A percentile compares a stretch with the other conserved stretches of the same genome.
Conservation (phyloP, 1,284 basidiomycete genomes). For the Omphalotus olearius region DNA sequence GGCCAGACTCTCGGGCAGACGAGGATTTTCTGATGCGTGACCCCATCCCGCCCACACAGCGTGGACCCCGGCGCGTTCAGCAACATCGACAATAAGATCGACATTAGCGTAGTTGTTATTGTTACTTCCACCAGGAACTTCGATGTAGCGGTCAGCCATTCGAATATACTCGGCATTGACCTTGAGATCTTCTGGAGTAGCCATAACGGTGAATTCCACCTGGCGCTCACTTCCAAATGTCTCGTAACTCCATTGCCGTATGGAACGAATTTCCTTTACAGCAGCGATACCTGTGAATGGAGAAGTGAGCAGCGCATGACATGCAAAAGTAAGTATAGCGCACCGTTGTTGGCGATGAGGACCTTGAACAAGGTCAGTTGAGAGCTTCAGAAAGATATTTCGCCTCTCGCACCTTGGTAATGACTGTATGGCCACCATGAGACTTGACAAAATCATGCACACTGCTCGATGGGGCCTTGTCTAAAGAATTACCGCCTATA, state of each 20-base stretch:
- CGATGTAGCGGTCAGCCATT: slow-evolving; percentile 99
- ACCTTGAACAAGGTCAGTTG: slow-evolving; percentile 47
- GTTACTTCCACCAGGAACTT: slow-evolving; percentile 97
- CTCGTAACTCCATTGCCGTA: slow-evolving; percentile 99
- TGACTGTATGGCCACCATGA: slow-evolving; percentile 96
- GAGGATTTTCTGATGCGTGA: slow-evolving; percentile 98
- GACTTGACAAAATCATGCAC: slow-evolving; percentile 91
- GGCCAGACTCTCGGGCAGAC: slow-evolving; percentile 92
- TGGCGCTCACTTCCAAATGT: slow-evolving; percentile 96
- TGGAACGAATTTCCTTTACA: slow-evolving; percentile 98
- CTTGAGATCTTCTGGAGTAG: slow-evolving; percentile 97
- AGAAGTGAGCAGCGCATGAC: slow-evolving; percentile 20
- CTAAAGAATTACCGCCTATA: slow-evolving; percentile 88
- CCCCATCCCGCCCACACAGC: slow-evolving; percentile 99
- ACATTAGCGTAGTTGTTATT: slow-evolving; percentile 99
- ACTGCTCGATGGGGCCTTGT: slow-evolving; percentile 74
- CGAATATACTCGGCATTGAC: slow-evolving; percentile 99
- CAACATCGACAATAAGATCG: slow-evolving; percentile 97
- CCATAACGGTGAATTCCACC: slow-evolving; percentile 99
- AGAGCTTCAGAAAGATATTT: slow-evolving; percentile 4
- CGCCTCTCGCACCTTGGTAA: slow-evolving; percentile 78
- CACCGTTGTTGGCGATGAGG: slow-evolving; percentile 95
- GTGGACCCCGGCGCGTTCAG: slow-evolving; percentile 95
- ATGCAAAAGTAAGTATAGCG: slow-evolving; percentile 17
- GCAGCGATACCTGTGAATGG: slow-evolving; percentile 82